A percentile compares a stretch with the other conserved stretches of the same genome.
phyloP scores from a whole-genome alignment of 192 early-diverging fungal species.

The Rhizoclosmatium sp. region DNA sequence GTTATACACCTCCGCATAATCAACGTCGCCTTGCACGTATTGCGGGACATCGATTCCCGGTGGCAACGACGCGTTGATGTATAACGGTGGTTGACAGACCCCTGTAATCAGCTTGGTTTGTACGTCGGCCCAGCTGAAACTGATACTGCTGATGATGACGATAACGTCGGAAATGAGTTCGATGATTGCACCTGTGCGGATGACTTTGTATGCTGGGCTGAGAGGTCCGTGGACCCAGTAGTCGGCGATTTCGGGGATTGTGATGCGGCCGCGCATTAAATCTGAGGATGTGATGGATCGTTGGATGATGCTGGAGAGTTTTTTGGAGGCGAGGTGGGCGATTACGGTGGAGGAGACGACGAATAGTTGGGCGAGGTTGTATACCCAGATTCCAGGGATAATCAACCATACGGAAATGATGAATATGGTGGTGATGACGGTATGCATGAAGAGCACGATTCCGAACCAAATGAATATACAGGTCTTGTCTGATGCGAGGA shows the following conservation, averaged over 20 bases:
- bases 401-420: background rate
- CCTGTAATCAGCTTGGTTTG: slow-evolving; percentile 1
- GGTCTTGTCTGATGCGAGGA: slow-evolving; percentile 10
- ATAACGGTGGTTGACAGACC: slow-evolving; percentile 9
- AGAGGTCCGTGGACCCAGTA: slow-evolving; percentile 17
- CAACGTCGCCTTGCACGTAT: slow-evolving; percentile 22
- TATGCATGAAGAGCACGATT: slow-evolving; percentile 18
- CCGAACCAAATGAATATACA: background rate
- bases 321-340: background rate
- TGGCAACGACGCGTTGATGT: slow-evolving; percentile 5
- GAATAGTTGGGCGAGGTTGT: slow-evolving; percentile 23
- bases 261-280: slow-evolving; percentile 15
- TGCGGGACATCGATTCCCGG: slow-evolving; percentile 1
- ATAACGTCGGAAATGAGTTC: slow-evolving; percentile 12
- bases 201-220: slow-evolving; percentile 13
- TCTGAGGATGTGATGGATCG: background rate
- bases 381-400: slow-evolving; percentile 29
- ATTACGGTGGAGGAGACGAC: background rate
- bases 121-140: slow-evolving; percentile 13
- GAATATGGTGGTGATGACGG: background rate
- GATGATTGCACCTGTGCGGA: background rate
- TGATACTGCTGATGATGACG: slow-evolving; percentile 14
- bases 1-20: slow-evolving; percentile 32
- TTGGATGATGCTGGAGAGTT: slow-evolving; percentile 7
- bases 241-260: slow-evolving; percentile 4